Base-by-base conservation (phyloP, 352 stramenopile species). In the Globisporangium paroecandrum region DNA sequence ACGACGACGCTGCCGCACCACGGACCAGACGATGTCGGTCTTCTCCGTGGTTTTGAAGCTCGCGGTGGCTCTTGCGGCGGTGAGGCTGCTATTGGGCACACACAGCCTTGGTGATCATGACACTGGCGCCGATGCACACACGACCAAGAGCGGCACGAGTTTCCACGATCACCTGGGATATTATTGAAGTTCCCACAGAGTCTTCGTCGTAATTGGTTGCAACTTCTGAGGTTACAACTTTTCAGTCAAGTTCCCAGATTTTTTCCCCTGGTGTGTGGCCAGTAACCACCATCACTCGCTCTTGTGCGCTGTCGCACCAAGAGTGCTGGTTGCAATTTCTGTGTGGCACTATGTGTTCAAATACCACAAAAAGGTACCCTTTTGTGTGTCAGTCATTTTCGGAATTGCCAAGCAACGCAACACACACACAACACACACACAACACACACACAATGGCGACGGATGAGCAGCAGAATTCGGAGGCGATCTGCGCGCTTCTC, bases 61-160 rank as follows among this genome's bases (percentile, higher is more conserved):
- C n/a, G 57, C 55, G 9, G 58, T 62, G 7, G 43, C 53, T 1
- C 65, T 77, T 3, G 73, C 68, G n/a, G 69, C 29, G n/a, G 68
- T 72, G 46, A 89, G 71, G 46, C 62, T 71, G 25, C 77, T 67
- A 43, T 71, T 58, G 36, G 69, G 57, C 82, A 68, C 87, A 93
- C 25, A 82, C 82, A 4, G 65, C 72, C 60, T 82, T 87, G 59
- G 98, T 94, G 27, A 85, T 82, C 62, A 91, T 85, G 49, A 98
- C 79, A 51, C 78, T 94, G 58, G 96, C 66, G 0, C 94, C 92
- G 47, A 98, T 87, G 57, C 92, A 12, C 83, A 82, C 20, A 98
- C 87, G 34, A 98, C 81, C 29, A 85, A 73, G n/a, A 87, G 72
- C 22, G 93, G 93, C 20, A 98, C 89, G 59, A 95, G 75, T 61